These are phyloP conservation scores for Artemisia tridentata DNA, from an alignment of 129 eudicot genomes.

Conservation along the genomic window DNA sequence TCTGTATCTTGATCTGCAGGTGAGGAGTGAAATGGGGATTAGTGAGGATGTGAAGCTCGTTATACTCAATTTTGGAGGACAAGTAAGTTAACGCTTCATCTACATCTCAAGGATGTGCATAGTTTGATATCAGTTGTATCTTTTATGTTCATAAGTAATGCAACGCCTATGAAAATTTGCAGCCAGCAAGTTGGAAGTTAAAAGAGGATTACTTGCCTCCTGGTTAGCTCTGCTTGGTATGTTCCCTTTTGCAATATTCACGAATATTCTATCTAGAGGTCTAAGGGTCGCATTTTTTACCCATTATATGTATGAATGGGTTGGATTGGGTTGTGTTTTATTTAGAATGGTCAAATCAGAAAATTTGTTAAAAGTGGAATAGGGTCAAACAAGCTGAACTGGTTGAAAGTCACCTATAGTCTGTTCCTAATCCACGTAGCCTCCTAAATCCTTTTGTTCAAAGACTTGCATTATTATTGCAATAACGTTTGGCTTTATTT, in stretches of 20 bases:
- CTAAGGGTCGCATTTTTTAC: background rate
- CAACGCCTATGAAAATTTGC: constrained; percentile 31
- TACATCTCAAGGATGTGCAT: background rate
- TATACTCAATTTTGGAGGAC: constrained; percentile 97
- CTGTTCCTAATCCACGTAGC: background rate
- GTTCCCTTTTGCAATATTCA: background rate
- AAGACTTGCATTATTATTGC: background rate
- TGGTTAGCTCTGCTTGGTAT: constrained; percentile 97
- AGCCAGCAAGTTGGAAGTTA: constrained; percentile 94
- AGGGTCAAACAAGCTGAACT: background rate
- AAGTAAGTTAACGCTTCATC: constrained; percentile 45
- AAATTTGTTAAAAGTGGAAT: background rate
- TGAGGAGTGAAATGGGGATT: constrained; percentile 85
- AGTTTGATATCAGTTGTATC: background rate
- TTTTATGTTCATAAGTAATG: background rate
- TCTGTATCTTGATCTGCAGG: constrained; percentile 40
- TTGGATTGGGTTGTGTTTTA: background rate
- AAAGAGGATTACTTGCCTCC: constrained; percentile 84
- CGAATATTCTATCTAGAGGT: background rate
- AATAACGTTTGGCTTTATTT: too few species aligned
- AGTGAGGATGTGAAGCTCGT: constrained; percentile 79
- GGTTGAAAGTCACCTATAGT: background rate
- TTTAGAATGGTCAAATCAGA: too few species aligned
- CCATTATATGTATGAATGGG: background rate
- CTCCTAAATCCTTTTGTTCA: background rate